phyloP scores from a whole-genome alignment of 73 alveolate genomes.

The Symbiodinium pilosum region DNA sequence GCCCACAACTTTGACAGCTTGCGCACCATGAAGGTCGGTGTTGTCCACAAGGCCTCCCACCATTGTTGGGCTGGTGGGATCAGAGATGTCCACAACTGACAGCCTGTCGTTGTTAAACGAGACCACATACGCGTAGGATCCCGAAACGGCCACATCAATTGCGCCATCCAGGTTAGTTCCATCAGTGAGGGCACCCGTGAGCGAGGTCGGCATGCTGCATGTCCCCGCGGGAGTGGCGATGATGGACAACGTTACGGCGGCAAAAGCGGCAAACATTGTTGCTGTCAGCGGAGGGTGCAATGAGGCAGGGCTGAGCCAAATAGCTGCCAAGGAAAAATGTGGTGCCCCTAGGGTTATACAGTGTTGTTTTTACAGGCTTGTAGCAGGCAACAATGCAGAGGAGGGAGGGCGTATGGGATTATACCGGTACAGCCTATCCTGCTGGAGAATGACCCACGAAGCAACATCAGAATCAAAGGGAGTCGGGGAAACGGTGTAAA shows the following conservation, averaged over 20 bases:
- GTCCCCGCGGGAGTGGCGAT: background rate
- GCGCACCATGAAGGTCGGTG: background rate
- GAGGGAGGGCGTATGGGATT: background rate
- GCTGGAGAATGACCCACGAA: background rate
- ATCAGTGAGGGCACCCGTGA: background rate
- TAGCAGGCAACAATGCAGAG: background rate
- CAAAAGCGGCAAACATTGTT: background rate
- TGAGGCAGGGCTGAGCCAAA: background rate
- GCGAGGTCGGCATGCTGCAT: background rate
- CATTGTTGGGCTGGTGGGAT: background rate
- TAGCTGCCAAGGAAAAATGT: background rate
- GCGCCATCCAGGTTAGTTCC: background rate
- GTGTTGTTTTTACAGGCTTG: background rate
- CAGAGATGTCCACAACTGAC: background rate
- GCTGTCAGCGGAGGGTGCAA: background rate
- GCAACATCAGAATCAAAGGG: background rate
- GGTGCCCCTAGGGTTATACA: background rate
- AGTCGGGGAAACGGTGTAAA: background rate
- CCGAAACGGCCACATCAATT: background rate
- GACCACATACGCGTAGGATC: conserved; percentile 11
- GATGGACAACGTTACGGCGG: background rate
- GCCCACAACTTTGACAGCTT: background rate
- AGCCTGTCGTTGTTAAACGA: background rate
- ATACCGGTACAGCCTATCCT: background rate
- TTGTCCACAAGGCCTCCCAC: background rate